phyloP scores from a whole-genome alignment of 148 eudicot genomes.

The Chenopodium berlandieri region DNA sequence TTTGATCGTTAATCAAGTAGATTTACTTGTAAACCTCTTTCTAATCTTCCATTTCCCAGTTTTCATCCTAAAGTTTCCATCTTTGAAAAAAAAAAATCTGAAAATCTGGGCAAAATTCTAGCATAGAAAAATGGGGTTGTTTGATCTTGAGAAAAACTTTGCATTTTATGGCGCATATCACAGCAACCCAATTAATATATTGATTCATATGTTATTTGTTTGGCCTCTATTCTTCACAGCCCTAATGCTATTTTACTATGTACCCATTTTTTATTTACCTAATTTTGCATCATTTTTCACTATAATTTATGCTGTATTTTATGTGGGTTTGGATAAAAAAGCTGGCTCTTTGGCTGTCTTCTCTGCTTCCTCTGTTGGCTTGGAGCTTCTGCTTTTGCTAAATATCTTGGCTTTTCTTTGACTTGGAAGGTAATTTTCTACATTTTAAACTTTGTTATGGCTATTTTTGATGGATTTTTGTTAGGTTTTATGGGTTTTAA shows the following conservation, averaged over 20 bases:
- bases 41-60: background rate
- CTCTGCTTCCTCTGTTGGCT: constrained; percentile 53
- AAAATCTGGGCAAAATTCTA: constrained; percentile 4
- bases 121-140: constrained; percentile 36
- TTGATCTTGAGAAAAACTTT: constrained; percentile 72
- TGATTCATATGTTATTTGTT: constrained; percentile 78
- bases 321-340: constrained; percentile 53
- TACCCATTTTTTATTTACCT: constrained; percentile 42
- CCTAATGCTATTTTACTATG: constrained; percentile 45
- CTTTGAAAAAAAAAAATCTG: constrained; percentile 8
- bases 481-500: background rate
- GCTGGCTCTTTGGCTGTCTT: constrained; percentile 58
- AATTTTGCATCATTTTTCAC: constrained; percentile 37
- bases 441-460: background rate
- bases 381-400: constrained; percentile 41
- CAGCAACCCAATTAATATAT: constrained; percentile 62
- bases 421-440: constrained; percentile 59
- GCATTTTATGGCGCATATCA: constrained; percentile 89
- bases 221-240: constrained; percentile 72
- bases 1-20: too few relatives aligned
- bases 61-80: background rate
- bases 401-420: constrained; percentile 42
- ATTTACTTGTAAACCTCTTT: too few relatives aligned
- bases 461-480: background rate
- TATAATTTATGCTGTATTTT: constrained; percentile 37